These are phyloP conservation scores for Anthracocystis walkeri DNA, from an alignment of 1,284 basidiomycete genomes.

Conservation along the genomic window DNA sequence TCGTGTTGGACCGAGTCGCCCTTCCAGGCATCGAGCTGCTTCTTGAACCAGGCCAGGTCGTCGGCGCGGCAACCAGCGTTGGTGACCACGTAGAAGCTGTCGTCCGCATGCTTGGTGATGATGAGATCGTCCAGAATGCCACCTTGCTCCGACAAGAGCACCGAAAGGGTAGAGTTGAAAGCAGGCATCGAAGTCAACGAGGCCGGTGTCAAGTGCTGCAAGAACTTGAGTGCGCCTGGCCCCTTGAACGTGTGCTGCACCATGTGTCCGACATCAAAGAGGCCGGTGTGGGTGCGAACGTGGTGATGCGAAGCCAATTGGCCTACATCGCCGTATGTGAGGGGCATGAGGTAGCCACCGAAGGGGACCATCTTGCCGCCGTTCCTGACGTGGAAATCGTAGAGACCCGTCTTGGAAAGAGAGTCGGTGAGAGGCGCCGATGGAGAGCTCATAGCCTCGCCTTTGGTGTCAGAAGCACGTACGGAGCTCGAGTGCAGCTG, in stretches of 20 bases:
- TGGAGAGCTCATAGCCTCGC: conserved; percentile 35
- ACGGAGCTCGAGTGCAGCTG: conserved; percentile 34
- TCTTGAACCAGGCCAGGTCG: conserved; percentile 83
- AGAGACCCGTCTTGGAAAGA: conserved; percentile 77
- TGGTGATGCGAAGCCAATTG: conserved; percentile 88
- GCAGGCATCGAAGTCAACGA: conserved; percentile 78
- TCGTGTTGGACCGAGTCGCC: conserved; percentile 80
- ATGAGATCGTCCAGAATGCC: conserved; percentile 93
- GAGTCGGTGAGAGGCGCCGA: conserved; percentile 23
- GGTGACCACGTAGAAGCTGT: conserved; percentile 91
- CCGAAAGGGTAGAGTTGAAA: conserved; percentile 80
- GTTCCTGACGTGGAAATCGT: conserved; percentile 88
- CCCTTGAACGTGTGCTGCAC: conserved; percentile 72
- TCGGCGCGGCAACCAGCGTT: conserved; percentile 88
- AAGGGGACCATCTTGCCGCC: conserved; percentile 97
- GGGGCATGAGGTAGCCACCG: conserved; percentile 94
- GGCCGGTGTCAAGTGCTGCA: conserved; percentile 77
- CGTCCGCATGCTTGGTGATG: conserved; percentile 71
- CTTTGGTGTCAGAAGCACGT: conserved; percentile 23
- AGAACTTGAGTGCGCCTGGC: conserved; percentile 75
- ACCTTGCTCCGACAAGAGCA: conserved; percentile 86
- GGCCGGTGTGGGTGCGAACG: conserved; percentile 83
- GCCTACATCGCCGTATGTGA: conserved; percentile 78
- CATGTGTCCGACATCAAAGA: conserved; percentile 99
- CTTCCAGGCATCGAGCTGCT: conserved; percentile 73